phyloP scores from a whole-genome alignment of 225 moss, liverwort and hornwort species.

The Rhytidiadelphus loreus region DNA sequence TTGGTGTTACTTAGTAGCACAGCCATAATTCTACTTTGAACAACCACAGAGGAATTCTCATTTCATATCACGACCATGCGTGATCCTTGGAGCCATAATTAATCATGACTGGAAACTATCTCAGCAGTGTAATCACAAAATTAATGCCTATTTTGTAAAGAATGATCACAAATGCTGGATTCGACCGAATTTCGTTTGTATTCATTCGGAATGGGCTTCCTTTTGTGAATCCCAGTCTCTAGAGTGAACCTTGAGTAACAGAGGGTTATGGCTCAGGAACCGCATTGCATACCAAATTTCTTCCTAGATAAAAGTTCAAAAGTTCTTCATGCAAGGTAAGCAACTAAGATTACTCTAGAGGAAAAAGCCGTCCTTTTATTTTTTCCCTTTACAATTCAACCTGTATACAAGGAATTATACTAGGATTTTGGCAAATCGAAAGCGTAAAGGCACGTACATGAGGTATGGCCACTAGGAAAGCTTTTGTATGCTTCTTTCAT shows the following conservation, averaged over 20 bases:
- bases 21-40: neutral
- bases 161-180: neutral
- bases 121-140: neutral
- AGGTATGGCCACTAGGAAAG: conserved; percentile 47
- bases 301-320: neutral
- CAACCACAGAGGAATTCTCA: neutral
- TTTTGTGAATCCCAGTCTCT: neutral
- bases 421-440: neutral
- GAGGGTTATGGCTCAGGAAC: neutral
- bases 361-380: neutral
- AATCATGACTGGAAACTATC: neutral
- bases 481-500: conserved; percentile 47
- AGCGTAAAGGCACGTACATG: conserved; percentile 5
- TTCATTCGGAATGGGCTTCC: neutral
- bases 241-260: neutral
- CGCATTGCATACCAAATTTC: neutral
- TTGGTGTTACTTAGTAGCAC: no score
- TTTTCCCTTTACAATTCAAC: neutral
- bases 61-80: neutral
- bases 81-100: neutral
- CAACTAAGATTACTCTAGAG: neutral
- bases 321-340: neutral
- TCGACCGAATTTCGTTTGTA: neutral
- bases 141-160: neutral
- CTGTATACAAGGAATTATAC: neutral